Percentiles rank a stretch among this genome's conserved stretches.
phyloP scores from a whole-genome alignment of 176 grass and related monocot species.

The Aegilops speltoides region DNA sequence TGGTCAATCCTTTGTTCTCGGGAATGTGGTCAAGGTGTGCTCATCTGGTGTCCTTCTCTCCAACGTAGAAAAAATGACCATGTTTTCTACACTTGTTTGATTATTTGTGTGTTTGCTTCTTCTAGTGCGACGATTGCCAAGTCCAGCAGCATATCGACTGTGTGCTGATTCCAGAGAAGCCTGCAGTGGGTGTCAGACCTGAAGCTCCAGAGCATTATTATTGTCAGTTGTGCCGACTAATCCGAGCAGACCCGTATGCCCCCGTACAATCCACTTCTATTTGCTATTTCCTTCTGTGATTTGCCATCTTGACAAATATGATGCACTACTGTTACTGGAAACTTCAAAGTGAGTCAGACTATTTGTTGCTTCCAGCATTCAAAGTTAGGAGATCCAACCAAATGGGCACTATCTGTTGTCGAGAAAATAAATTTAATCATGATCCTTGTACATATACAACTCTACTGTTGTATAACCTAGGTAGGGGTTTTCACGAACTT shows the following conservation, averaged over 20 bases:
- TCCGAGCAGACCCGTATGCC: conserved; percentile 62
- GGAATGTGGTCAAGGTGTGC: conserved; percentile 46
- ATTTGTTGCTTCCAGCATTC: background rate
- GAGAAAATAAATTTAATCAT: background rate
- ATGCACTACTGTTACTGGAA: background rate
- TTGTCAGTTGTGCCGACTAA: conserved; percentile 64
- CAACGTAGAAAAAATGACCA: background rate
- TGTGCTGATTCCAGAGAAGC: conserved; percentile 55
- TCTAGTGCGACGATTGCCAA: conserved; percentile 57
- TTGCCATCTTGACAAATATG: background rate
- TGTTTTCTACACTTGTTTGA: background rate
- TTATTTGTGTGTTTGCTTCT: background rate
- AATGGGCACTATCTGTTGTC: background rate
- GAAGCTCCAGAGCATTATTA: conserved; percentile 42
- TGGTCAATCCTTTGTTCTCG: conserved; percentile 29
- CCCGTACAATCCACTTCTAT: background rate
- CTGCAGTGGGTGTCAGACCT: conserved; percentile 31
- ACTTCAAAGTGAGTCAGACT: background rate
- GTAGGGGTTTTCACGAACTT: background rate
- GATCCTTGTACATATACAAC: background rate
- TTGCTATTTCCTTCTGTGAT: background rate
- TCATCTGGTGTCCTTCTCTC: background rate
- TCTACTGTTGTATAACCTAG: background rate
- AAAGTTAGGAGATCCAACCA: background rate
- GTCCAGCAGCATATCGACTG: conserved; percentile 56